Evolutionary conservation across 108 stramenopile species (phyloP), one percentile per base, ranked within the genome.

Genomic region (Conticribra weissflogii): DNA sequence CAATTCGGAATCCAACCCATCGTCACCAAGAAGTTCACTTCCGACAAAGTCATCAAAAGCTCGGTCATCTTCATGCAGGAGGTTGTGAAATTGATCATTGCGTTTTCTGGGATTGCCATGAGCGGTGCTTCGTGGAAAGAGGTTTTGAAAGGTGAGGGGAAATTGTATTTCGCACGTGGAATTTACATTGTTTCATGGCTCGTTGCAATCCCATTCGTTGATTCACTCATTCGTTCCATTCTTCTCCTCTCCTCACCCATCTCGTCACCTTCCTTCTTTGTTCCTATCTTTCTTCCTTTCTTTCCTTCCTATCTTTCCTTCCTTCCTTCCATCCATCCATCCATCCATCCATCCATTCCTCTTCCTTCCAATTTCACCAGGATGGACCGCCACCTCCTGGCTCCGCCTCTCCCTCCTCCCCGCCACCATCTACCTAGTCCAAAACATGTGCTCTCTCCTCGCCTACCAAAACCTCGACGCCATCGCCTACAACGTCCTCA

Each of bases 1-100:
- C 97, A 98, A 67, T 97, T 94, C 59, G 97, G 94, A 21, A 69
- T 96, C 18, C 97, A 98, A 68, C 97, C 97, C 0, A 71, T 90
- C 27, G 63, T 98, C 17, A 89, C 89, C 7, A 71, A 84, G 56
- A 44, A 66, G 49, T 98, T 80, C 74, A 93, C 83, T 24, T 83
- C 88, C 17, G 64, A 50, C 7, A 78, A 60, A 19, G 86, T 83
- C 27, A 93, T 67, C 66, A 86, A 71, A 74, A 88, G 81, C 12
- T 91, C 95, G 8, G 90, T 98, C 46, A 71, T 96, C 48, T 66
- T 98, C 58, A 63, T 63, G 24, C 88, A 89, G 59, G 92, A 96
- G 69, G 16, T 81, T 21, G 33, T 88, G 33, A 91, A 92, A 66
- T 71, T 91, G 25, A 27, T 72, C 54, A 72, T 84, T 46, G 50